Base-by-base conservation (phyloP, 129 eudicot species). In the Rutidosis leptorrhynchoides region DNA sequence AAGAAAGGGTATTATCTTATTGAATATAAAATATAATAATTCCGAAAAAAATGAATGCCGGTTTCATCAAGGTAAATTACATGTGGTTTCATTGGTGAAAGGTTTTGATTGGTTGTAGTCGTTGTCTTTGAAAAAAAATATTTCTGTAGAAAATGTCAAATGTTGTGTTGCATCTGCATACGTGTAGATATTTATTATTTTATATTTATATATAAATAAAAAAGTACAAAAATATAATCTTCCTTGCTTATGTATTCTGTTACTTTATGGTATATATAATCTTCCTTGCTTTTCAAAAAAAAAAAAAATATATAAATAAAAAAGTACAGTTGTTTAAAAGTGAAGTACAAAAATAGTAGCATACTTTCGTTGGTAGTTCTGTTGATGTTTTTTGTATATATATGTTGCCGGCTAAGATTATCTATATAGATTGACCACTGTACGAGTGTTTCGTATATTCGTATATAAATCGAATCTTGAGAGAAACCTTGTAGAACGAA, bases 41-140 rank as follows among this genome's bases (percentile, higher is more conserved):
- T 67, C 68, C 74, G n/a, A 75, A 75, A 42, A 67, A 21, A 59
- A 22, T 29, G 58, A 33, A 46, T 32, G 64, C 56, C 65, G 71
- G 69, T 52, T 23, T 53, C 32, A 73, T 54, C 71, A 64, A 73
- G 71, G 71, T 40, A 37, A 12, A 35, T 49, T 49, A 53, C 29
- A n/a, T 72, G 70, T 52, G 37, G 26, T 71, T 51, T 72, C 69
- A 61, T 20, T 7, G 62, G 61, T 63, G 57, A 73, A 54, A 64
- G 58, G 43, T 64, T 46, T 64, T 40, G 54, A 40, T 40, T 64
- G 33, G 64, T 19, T 62, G 74, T 57, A 9, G 23, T 65, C 40
- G 10, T 51, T 64, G 69, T 67, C 74, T 49, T 67, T 60, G 58
- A 54, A 54, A 64, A 26, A 7, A 27, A 56, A 21, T 26, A 7